These are phyloP conservation scores for Globisporangium perplexum DNA, from an alignment of 352 stramenopile genomes.

Conservation along the genomic window DNA sequence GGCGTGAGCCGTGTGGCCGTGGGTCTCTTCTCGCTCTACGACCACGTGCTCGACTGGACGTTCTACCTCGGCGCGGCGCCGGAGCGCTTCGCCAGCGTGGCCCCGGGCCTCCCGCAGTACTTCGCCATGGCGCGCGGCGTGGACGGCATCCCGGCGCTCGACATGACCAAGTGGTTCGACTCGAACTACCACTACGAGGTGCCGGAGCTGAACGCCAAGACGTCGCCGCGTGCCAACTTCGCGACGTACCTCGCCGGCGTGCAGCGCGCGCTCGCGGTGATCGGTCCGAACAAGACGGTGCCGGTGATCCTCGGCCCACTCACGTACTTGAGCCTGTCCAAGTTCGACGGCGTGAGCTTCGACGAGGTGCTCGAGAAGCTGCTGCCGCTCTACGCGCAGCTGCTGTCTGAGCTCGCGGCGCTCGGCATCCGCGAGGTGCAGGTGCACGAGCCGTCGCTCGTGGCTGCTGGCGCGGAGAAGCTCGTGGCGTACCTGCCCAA, in stretches of 20 bases:
- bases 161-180: conserved; percentile 95
- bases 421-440: conserved; percentile 85
- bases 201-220: conserved; percentile 81
- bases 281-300: conserved; percentile 82
- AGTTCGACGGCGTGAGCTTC: conserved; percentile 73
- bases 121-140: conserved; percentile 90
- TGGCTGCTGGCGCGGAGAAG: conserved; percentile 57
- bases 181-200: conserved; percentile 96
- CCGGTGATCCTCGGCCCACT: conserved; percentile 80
- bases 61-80: conserved; percentile 77
- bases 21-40: conserved; percentile 89
- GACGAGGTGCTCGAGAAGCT: conserved; percentile 67
- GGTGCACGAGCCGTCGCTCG: conserved; percentile 89
- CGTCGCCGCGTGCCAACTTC: conserved; percentile 77
- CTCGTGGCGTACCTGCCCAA: conserved; percentile 47
- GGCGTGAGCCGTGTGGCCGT: conserved; percentile 79
- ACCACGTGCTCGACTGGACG: conserved; percentile 89
- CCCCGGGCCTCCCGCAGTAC: conserved; percentile 62
- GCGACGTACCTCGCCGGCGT: conserved; percentile 55
- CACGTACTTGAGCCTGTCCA: conserved; percentile 76
- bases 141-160: conserved; percentile 86
- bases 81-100: conserved; percentile 67
- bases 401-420: conserved; percentile 64
- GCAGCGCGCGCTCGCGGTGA: conserved; percentile 67
- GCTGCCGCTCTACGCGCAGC: conserved; percentile 70